Evolutionary conservation across 2,329 filamentous ascomycete species (phyloP).

Genomic region (Pseudogymnoascus sp.): DNA sequence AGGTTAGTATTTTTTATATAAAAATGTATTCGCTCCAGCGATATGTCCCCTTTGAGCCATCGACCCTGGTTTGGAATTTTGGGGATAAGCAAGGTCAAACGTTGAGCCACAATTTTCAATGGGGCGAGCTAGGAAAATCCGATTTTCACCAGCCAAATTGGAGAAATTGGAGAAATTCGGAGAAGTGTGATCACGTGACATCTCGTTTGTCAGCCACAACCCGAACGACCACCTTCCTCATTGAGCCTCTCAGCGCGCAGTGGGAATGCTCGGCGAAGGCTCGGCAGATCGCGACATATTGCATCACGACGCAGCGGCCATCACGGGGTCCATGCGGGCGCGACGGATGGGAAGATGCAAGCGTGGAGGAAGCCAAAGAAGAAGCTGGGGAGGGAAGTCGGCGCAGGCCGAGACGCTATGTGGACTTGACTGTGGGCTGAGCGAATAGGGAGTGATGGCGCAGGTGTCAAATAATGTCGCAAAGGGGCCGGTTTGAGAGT

Average conservation of each 20-base stretch:
- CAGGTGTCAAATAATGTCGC: background rate
- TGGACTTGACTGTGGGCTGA: background rate
- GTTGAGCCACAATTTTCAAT: background rate
- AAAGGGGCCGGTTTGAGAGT: background rate
- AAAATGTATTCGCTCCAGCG: background rate
- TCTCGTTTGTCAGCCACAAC: background rate
- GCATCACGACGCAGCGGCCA: background rate
- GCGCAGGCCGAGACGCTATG: background rate
- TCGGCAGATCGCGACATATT: conserved; percentile 3
- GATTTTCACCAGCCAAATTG: conserved; percentile 2
- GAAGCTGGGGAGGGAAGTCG: background rate
- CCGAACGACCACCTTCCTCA: background rate
- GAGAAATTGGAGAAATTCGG: conserved; percentile 3
- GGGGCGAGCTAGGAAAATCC: background rate
- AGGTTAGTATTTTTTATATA: background rate
- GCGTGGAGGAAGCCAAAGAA: background rate
- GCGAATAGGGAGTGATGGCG: background rate
- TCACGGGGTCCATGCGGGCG: background rate
- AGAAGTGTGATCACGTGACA: background rate
- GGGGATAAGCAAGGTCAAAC: background rate
- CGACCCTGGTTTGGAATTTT: background rate
- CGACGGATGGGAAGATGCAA: background rate
- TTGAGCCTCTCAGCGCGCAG: background rate
- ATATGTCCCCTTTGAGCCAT: background rate
- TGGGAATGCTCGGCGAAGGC: background rate